Evolutionary conservation across 495 filamentous ascomycete species (phyloP), one percentile per base, ranked within the genome.

Genomic region (Tuber indicum): DNA sequence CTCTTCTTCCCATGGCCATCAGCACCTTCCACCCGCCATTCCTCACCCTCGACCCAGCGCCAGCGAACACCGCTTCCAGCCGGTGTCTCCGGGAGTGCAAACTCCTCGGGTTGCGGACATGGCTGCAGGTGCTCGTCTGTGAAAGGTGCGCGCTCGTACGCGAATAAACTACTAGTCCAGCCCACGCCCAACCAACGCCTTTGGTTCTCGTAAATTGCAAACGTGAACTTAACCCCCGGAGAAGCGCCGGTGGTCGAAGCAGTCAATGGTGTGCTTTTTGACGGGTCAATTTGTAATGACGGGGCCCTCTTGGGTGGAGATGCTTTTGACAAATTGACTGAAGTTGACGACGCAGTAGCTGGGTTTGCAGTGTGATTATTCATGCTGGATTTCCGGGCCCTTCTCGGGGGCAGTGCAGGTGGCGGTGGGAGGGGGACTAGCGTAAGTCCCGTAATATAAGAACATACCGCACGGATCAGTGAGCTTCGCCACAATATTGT

Each of bases 201-300:
- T 84, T 99, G 95, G 78, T 99, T 99, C 83, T 99, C 96, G 81
- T 92, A 98, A 3, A 98, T 88, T 72, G 94, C 92, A 78, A 99
- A 99, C 0, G 96, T 98, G 83, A 99, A 98, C 16, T 92, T 91
- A 7, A 99, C 92, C 16, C 94, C 94, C 0, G 92, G 87, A 16
- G 87, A 86, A 36, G 88, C 86, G 17, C 71, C 72, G 39, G 81
- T 62, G 47, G 70, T 77, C 7, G 78, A 78, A 44, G 75, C 75
- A 2, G 78, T 80, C 14, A 81, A 52, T n/a, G 80, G 80, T 17
- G 80, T 81, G 10, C 79, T 81, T 3, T 79, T 74, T 39, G 77
- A 76, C 1, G 49, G 21, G 75, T 81, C 23, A 72, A 79, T 43
- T 66, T 66, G 58, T 36, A 66, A 36, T 14, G 70, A 36, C 23